A percentile compares a stretch with the other conserved stretches of the same genome.
phyloP scores from a whole-genome alignment of 1,139 yeast genomes.

The Suhomyces chickasaworum region DNA sequence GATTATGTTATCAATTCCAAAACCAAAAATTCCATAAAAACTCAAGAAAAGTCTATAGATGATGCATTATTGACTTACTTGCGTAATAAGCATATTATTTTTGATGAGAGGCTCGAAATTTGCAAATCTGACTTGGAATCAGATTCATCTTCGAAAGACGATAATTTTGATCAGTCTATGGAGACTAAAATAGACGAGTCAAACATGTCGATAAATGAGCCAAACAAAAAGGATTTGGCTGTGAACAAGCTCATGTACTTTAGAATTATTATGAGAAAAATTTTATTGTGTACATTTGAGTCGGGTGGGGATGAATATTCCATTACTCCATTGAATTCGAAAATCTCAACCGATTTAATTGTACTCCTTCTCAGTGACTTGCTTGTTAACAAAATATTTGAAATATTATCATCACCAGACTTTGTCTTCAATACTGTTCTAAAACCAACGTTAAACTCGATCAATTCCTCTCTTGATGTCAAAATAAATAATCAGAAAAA shows the following conservation, averaged over 20 bases:
- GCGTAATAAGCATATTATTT: slow-evolving; percentile 19
- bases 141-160: background rate
- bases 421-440: slow-evolving; percentile 27
- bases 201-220: background rate
- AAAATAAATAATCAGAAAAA: slow-evolving; percentile 3
- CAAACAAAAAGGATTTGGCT: background rate
- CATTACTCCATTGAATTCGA: slow-evolving; percentile 27
- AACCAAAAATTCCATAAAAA: slow-evolving; percentile 7
- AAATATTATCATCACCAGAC: slow-evolving; percentile 32
- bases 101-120: slow-evolving; percentile 6
- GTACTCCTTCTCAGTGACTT: slow-evolving; percentile 37
- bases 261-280: slow-evolving; percentile 26
- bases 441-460: slow-evolving; percentile 9
- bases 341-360: slow-evolving; percentile 33
- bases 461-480: slow-evolving; percentile 3
- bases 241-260: slow-evolving; percentile 23
- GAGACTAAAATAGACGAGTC: background rate
- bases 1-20: slow-evolving; percentile 1
- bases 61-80: slow-evolving; percentile 11
- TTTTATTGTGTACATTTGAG: slow-evolving; percentile 26
- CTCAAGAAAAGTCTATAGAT: slow-evolving; percentile 1
- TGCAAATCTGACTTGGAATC: background rate
- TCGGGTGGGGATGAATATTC: slow-evolving; percentile 8
- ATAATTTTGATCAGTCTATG: background rate
- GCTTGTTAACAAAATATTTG: slow-evolving; percentile 33